Conservation (phyloP, 1,139 yeast genomes). For the Candida labiduridarum region DNA sequence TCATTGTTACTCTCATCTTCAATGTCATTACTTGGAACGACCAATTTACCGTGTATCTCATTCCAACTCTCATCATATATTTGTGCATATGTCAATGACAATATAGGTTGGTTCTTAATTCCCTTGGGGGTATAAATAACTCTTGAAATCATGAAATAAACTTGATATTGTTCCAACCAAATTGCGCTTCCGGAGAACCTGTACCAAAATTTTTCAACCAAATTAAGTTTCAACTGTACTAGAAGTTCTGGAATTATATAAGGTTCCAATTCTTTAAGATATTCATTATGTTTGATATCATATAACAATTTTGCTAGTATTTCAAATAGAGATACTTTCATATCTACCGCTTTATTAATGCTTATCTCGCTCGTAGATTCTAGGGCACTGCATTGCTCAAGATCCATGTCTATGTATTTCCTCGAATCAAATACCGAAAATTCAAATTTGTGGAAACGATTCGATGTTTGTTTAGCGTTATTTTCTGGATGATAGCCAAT, state of each 20-base stretch:
- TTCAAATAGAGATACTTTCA: conserved; percentile 24
- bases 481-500: background rate
- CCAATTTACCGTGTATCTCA: conserved; percentile 35
- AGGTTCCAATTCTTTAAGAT: conserved; percentile 28
- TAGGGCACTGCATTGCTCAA: conserved; percentile 20
- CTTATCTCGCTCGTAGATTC: conserved; percentile 16
- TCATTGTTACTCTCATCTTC: too few species aligned
- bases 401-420: conserved; percentile 19
- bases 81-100: conserved; percentile 41
- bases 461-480: background rate
- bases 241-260: conserved; percentile 27
- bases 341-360: conserved; percentile 22
- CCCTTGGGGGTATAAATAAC: conserved; percentile 33
- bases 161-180: conserved; percentile 43
- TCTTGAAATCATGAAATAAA: conserved; percentile 39
- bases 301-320: conserved; percentile 21
- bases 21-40: conserved; percentile 32
- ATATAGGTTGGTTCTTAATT: conserved; percentile 31
- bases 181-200: conserved; percentile 43
- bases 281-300: conserved; percentile 20
- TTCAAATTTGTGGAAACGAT: conserved; percentile 2
- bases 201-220: conserved; percentile 37
- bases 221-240: conserved; percentile 27
- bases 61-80: conserved; percentile 41
- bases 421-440: conserved; percentile 22